Conservation (phyloP, 2,329 filamentous ascomycete species). For the Pseudogymnoascus sp. region DNA sequence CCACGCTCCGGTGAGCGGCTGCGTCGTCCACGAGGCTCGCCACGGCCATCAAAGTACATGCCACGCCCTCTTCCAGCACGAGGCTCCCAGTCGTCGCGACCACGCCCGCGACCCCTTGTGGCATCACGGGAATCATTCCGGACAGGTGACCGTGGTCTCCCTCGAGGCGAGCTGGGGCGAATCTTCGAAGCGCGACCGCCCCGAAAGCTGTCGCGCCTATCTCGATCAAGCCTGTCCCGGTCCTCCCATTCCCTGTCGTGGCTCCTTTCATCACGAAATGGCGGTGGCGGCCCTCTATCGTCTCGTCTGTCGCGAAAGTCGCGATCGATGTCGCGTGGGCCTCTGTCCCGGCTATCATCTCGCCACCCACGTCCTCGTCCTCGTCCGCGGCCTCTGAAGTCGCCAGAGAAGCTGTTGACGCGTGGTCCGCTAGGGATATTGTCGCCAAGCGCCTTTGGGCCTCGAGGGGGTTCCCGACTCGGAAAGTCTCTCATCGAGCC, state of each 20-base stretch:
- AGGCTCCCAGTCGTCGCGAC: constrained; percentile 41
- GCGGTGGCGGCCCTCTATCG: constrained; percentile 35
- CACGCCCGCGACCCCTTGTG: constrained; percentile 44
- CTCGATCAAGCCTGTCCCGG: constrained; percentile 42
- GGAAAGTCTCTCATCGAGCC: constrained; percentile 28
- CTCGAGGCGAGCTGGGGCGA: constrained; percentile 51
- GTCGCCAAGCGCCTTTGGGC: constrained; percentile 67
- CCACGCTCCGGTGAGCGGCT: constrained; percentile 25
- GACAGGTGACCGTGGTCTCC: constrained; percentile 54
- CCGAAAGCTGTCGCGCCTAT: constrained; percentile 35
- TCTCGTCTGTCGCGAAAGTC: constrained; percentile 50
- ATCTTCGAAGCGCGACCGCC: constrained; percentile 33
- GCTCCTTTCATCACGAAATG: constrained; percentile 50
- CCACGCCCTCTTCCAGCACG: constrained; percentile 39
- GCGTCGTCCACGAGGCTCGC: constrained; percentile 22
- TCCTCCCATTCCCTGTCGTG: constrained; percentile 43
- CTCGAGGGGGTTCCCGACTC: constrained; percentile 66
- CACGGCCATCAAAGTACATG: constrained; percentile 49
- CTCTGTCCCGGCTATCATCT: constrained; percentile 56
- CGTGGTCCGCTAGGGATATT: constrained; percentile 53
- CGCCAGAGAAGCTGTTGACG: constrained; percentile 56
- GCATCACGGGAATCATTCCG: constrained; percentile 56
- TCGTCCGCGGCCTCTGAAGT: constrained; percentile 51
- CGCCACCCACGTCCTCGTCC: constrained; percentile 45
- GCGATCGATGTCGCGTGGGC: constrained; percentile 30